Conservation (phyloP, 257 asterid species). For the Nicotiana tabacum region DNA sequence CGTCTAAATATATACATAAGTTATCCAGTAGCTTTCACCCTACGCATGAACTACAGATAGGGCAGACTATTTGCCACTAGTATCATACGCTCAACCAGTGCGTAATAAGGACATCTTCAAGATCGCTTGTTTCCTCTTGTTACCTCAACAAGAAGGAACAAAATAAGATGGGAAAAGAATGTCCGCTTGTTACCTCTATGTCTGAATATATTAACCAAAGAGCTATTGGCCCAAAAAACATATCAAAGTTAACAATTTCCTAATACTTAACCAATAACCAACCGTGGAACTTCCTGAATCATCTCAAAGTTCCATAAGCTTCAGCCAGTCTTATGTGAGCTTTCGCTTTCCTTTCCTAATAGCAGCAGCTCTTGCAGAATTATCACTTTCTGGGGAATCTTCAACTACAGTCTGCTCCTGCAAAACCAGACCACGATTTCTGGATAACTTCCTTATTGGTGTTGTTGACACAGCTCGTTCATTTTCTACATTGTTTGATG, state of each 20-base stretch:
- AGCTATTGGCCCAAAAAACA: neutral
- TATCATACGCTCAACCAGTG: neutral
- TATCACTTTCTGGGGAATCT: conserved; percentile 73
- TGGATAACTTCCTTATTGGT: conserved; percentile 79
- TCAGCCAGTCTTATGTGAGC: conserved; percentile 2
- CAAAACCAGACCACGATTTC: conserved; percentile 84
- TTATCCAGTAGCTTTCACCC: neutral
- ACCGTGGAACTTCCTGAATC: neutral
- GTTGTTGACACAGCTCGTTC: conserved; percentile 45
- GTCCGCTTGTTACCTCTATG: neutral
- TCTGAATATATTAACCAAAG: neutral
- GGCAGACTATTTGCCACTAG: neutral
- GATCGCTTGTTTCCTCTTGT: neutral
- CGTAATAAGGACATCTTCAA: neutral
- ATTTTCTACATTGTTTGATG: conserved; percentile 26
- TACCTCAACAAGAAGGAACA: neutral
- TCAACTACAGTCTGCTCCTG: conserved; percentile 75
- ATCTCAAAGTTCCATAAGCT: neutral
- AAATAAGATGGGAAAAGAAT: neutral
- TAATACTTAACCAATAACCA: neutral
- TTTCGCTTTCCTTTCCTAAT: conserved; percentile 69
- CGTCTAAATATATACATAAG: no score
- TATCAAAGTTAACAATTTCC: neutral
- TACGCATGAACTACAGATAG: neutral
- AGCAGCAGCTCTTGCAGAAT: conserved; percentile 38